Conservation (phyloP, 2,329 filamentous ascomycete genomes). For the Ophiognomonia clavigignenti-juglandacearum region DNA sequence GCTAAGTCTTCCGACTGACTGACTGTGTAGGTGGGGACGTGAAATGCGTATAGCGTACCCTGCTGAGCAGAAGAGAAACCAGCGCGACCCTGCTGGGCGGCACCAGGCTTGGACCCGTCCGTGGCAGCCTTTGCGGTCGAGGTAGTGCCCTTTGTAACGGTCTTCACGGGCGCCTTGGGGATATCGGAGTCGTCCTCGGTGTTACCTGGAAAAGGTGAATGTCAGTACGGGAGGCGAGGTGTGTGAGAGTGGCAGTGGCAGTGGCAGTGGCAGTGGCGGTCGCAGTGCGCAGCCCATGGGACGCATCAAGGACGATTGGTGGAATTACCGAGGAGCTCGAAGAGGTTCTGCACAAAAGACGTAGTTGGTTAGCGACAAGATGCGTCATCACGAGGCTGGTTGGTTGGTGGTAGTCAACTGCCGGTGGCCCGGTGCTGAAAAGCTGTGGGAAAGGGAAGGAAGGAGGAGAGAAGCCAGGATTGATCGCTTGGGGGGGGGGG, state of each 20-base stretch:
- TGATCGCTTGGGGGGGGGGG: conserved; percentile 4
- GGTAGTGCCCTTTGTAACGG: conserved; percentile 75
- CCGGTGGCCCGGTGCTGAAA: too few species aligned
- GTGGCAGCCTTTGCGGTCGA: conserved; percentile 82
- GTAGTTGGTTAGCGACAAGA: conserved; percentile 7
- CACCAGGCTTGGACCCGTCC: conserved; percentile 62
- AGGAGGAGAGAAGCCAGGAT: background rate
- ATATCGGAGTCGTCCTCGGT: conserved; percentile 65
- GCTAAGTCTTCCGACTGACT: conserved; percentile 6
- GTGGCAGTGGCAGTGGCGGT: too few species aligned
- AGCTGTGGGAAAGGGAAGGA: background rate
- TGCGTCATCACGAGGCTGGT: background rate
- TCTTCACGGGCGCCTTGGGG: conserved; percentile 77
- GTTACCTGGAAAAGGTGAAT: conserved; percentile 42
- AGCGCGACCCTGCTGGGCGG: conserved; percentile 42
- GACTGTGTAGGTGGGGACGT: background rate
- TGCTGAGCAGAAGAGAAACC: conserved; percentile 73
- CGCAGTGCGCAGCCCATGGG: too few species aligned
- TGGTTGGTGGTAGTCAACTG: background rate
- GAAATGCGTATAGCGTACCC: conserved; percentile 67
- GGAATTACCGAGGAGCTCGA: conserved; percentile 88
- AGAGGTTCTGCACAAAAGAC: conserved; percentile 69
- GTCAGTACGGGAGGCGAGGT: conserved; percentile 7
- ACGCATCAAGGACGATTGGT: conserved; percentile 13
- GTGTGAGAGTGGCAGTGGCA: background rate